These are phyloP conservation scores for Cyclotella choctawhatcheeana DNA, from an alignment of 108 stramenopile species.

Conservation along the genomic window DNA sequence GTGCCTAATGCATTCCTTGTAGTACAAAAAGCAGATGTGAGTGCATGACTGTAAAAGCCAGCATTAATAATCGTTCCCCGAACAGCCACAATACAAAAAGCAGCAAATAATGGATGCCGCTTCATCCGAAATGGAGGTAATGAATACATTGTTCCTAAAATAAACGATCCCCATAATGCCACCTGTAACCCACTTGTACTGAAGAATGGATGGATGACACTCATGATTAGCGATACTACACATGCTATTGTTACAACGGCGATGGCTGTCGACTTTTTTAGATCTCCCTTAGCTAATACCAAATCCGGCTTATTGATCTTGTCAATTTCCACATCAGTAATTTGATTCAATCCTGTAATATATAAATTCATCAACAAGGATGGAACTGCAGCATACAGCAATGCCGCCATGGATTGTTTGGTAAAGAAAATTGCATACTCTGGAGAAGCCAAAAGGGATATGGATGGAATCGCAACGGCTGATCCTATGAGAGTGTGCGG, in stretches of 20 bases:
- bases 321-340: constrained; percentile 97
- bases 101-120: constrained; percentile 94
- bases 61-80: constrained; percentile 94
- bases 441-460: constrained; percentile 86
- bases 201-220: constrained; percentile 58
- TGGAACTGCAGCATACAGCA: constrained; percentile 83
- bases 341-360: constrained; percentile 97
- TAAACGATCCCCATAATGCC: constrained; percentile 84
- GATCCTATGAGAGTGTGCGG: constrained; percentile 97
- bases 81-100: constrained; percentile 93
- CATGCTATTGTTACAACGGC: constrained; percentile 62
- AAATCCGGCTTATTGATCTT: constrained; percentile 95
- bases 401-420: constrained; percentile 40
- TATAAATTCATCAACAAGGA: constrained; percentile 95
- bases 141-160: constrained; percentile 92
- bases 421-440: constrained; percentile 64
- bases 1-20: constrained; percentile 23
- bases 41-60: constrained; percentile 79
- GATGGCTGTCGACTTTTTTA: constrained; percentile 63
- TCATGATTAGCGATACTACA: constrained; percentile 66
- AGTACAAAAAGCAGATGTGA: constrained; percentile 62
- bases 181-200: constrained; percentile 69
- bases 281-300: constrained; percentile 87
- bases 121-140: constrained; percentile 88
- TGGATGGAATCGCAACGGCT: constrained; percentile 91